Base-by-base conservation (phyloP, 1,284 basidiomycete genomes). In the Ceratorhiza oryzae-sativae region DNA sequence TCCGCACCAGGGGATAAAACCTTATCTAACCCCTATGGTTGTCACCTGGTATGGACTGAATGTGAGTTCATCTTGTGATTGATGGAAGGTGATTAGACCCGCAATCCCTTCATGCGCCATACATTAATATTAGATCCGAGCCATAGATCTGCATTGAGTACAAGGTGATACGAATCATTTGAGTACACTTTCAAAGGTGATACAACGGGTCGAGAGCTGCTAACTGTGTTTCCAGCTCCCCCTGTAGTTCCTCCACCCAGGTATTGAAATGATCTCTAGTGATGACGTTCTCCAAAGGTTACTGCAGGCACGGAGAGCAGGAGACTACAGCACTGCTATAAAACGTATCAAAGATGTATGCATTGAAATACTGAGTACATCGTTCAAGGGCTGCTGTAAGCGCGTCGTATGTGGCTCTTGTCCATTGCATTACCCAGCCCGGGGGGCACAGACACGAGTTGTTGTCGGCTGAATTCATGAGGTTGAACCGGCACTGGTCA, bases 381-480 rank as follows among this genome's bases (percentile, higher is more conserved):
- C 46, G 8, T 18, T 60, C 56, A 10, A 59, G 41, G 41, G 58
- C 34, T n/a, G n/a, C 58, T 10, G 27, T n/a, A 10, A 46, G 23
- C 18, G 25, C 58, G 25, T 60, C 39, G 58, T 60, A n/a, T 27
- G 58, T 60, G 30, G 42, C 58, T 30, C 20, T 13, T 12, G 58
- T 1, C 58, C 58, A 60, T n/a, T 42, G 39, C 8, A 60, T 46
- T 23, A 25, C 41, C 41, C 58, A 60, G 13, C 58, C 25, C 18
- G 58, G 58, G 12, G 25, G 32, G 49, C 20, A 23, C 20, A 23
- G 20, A 25, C 12, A n/a, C n/a, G n/a, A n/a, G n/a, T n/a, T n/a
- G n/a, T n/a, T n/a, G n/a, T n/a, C n/a, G n/a, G n/a, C n/a, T n/a
- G n/a, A n/a, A n/a, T n/a, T n/a, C n/a, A n/a, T n/a, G n/a, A n/a